Conservation (phyloP, 106 monocot species). For the Narthecium ossifragum region DNA sequence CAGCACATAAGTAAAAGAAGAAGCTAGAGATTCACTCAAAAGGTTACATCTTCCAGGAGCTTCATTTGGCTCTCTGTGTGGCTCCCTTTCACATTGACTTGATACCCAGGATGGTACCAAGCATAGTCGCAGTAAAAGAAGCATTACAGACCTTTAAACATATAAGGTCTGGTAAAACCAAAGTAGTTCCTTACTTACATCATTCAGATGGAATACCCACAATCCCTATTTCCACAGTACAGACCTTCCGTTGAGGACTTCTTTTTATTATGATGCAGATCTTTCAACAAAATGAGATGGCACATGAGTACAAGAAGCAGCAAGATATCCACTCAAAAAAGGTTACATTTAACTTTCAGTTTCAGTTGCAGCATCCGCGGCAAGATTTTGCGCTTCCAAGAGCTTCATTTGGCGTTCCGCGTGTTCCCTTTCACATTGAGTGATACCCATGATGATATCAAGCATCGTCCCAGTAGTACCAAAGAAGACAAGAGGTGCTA, state of each 20-base stretch:
- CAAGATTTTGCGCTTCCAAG: constrained; percentile 44
- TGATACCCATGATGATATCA: constrained; percentile 90
- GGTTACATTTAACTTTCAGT: constrained; percentile 16
- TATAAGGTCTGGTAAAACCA: too few species aligned
- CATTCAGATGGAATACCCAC: too few species aligned
- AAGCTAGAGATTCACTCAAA: too few species aligned
- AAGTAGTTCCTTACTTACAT: too few species aligned
- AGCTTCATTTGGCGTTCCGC: constrained; percentile 86
- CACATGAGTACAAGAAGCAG: too few species aligned
- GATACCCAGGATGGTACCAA: background rate
- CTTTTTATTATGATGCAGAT: too few species aligned
- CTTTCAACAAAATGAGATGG: too few species aligned
- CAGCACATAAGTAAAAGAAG: too few species aligned
- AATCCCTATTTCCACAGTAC: too few species aligned
- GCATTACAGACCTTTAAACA: too few species aligned
- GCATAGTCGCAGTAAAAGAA: constrained; percentile 67
- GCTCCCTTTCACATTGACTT: background rate
- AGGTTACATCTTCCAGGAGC: background rate
- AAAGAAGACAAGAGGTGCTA: constrained; percentile 89
- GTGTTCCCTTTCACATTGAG: constrained; percentile 85
- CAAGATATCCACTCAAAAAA: too few species aligned
- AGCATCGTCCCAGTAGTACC: constrained; percentile 99
- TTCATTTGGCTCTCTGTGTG: background rate
- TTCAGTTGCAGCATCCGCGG: constrained; percentile 17
- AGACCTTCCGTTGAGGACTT: too few species aligned